Percentiles rank a stretch among this genome's conserved stretches.
Conservation (phyloP, 371 early-diverging fungal species). For the Phascolomyces articulosus region DNA sequence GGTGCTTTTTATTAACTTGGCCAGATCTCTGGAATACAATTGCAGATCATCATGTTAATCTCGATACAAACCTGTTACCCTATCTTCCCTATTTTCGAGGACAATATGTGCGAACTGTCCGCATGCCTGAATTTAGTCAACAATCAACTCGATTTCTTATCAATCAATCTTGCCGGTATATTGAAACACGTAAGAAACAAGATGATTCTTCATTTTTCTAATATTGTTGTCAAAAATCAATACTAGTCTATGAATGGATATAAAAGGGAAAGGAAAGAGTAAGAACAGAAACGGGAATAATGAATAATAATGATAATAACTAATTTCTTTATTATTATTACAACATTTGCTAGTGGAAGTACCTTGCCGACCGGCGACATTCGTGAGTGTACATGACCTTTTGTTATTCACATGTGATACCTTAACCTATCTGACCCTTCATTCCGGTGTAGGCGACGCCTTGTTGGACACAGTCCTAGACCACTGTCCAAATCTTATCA, state of each 20-base stretch:
- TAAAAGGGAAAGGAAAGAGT: background rate
- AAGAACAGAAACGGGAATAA: too few species aligned
- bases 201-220: too few species aligned
- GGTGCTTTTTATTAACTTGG: background rate
- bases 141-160: background rate
- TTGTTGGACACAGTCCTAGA: background rate
- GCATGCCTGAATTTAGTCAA: slow-evolving; percentile 1
- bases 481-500: slow-evolving; percentile 1
- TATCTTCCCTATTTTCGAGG: slow-evolving; percentile 1
- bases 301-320: background rate
- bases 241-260: background rate
- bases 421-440: slow-evolving; percentile 1
- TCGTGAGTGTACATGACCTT: background rate
- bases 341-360: slow-evolving; percentile 9
- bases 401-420: background rate
- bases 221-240: too few species aligned
- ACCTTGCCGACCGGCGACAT: background rate
- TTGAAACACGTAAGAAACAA: background rate
- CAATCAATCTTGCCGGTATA: slow-evolving; percentile 1
- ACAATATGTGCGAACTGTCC: background rate
- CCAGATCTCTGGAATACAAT: slow-evolving; percentile 9
- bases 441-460: background rate
- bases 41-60: slow-evolving; percentile 2
- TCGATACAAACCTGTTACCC: slow-evolving; percentile 1
- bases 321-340: background rate